These are phyloP conservation scores for Carex sylvatica DNA, from an alignment of 202 grass and related monocot species.

Conservation along the genomic window DNA sequence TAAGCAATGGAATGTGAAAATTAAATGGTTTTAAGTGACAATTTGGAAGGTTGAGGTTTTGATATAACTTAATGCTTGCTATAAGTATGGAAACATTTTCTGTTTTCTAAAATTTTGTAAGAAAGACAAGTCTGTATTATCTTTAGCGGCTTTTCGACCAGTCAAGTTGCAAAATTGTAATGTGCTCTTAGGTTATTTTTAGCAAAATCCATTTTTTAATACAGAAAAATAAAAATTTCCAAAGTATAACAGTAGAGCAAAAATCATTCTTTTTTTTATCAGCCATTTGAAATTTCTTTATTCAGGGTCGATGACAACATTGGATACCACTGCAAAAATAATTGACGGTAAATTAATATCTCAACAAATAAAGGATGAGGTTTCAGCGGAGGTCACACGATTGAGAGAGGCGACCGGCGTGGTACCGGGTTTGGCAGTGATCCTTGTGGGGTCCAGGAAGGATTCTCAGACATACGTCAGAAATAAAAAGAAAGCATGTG, in stretches of 20 bases:
- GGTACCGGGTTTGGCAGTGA: slow-evolving; percentile 79
- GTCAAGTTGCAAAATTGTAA: slow-evolving; percentile 3
- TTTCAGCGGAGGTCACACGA: slow-evolving; percentile 44
- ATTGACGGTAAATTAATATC: slow-evolving; percentile 80
- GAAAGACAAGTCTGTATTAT: not conserved
- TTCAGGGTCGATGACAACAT: slow-evolving; percentile 34
- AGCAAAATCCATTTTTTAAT: not conserved
- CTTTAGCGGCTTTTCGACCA: not conserved
- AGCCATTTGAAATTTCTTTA: not conserved
- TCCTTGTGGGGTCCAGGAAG: slow-evolving; percentile 77
- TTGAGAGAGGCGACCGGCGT: slow-evolving; percentile 65
- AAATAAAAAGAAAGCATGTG: slow-evolving; percentile 92
- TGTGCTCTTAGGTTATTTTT: not conserved
- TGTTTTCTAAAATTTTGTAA: not conserved
- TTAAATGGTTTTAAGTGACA: not conserved
- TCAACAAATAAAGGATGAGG: slow-evolving; percentile 73
- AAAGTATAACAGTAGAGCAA: not conserved
- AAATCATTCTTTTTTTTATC: not conserved
- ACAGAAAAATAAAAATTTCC: not conserved
- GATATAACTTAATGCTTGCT: not conserved
- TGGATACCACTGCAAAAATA: slow-evolving; percentile 46
- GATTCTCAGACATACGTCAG: slow-evolving; percentile 91
- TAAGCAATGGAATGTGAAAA: not conserved
- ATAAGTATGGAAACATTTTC: not conserved
- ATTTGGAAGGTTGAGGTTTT: not conserved